Evolutionary conservation across 2,329 filamentous ascomycete species (phyloP).

Genomic region (Metarhizium sp.): DNA sequence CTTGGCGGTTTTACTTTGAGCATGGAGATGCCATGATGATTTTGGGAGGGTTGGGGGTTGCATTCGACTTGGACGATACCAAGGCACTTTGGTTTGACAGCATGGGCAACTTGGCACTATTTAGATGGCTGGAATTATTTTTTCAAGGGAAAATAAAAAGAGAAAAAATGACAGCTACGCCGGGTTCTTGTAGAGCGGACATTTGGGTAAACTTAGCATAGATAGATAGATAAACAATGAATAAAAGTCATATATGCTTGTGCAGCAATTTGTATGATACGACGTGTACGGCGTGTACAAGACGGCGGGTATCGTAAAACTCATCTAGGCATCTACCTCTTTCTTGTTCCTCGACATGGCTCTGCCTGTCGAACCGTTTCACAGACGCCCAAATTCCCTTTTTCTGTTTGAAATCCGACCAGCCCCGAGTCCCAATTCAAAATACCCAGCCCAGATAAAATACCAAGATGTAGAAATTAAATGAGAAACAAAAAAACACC

Average conservation of each 20-base stretch:
- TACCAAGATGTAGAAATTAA: conserved; percentile 7
- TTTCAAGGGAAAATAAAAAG: no score
- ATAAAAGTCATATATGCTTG: background rate
- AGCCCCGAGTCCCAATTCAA: background rate
- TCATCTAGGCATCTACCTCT: background rate
- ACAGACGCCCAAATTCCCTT: background rate
- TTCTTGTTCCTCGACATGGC: background rate
- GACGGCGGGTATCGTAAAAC: background rate
- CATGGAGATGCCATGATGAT: no score
- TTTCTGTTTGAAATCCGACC: background rate
- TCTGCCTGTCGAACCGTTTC: background rate
- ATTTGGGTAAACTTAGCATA: background rate
- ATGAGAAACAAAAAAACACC: conserved; percentile 7
- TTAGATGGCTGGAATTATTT: no score
- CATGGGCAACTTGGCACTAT: no score
- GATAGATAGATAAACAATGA: background rate
- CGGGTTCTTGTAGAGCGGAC: no score
- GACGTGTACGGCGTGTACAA: background rate
- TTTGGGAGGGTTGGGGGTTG: no score
- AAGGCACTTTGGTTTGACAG: no score
- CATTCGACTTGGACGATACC: no score
- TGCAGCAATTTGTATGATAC: background rate
- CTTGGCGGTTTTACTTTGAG: no score
- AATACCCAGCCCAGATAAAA: background rate
- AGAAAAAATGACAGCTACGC: no score